phyloP scores from a whole-genome alignment of 129 eudicot species.

The Smallanthus sonchifolius region DNA sequence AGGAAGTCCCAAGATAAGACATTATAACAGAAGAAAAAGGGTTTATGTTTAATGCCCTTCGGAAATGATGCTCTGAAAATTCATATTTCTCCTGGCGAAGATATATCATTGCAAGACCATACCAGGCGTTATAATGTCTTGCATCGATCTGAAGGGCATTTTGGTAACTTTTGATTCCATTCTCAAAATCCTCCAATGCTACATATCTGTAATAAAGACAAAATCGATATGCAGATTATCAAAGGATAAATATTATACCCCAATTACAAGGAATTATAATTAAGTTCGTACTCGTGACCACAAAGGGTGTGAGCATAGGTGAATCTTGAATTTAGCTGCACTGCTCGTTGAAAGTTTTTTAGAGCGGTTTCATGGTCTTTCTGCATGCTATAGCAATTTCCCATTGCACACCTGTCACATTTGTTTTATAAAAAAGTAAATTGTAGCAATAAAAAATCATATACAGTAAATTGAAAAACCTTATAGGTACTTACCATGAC shows the following conservation, averaged over 20 bases:
- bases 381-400: slow-evolving; percentile 99
- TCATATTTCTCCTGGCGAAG: slow-evolving; percentile 96
- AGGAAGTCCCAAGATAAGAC: slow-evolving; percentile 95
- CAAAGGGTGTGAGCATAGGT: slow-evolving; percentile 99
- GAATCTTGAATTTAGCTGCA: slow-evolving; percentile 78
- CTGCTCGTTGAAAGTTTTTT: slow-evolving; percentile 91
- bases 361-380: slow-evolving; percentile 99
- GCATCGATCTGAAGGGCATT: slow-evolving; percentile 78
- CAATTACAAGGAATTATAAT: not conserved
- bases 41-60: slow-evolving; percentile 77
- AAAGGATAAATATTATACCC: not conserved
- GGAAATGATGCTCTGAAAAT: slow-evolving; percentile 96
- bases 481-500: slow-evolving; percentile 59
- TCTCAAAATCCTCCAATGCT: slow-evolving; percentile 93
- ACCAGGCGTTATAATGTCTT: slow-evolving; percentile 97
- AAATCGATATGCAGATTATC: not conserved
- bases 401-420: slow-evolving; percentile 93
- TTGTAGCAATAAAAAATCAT: not conserved
- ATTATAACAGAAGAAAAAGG: slow-evolving; percentile 89
- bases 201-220: slow-evolving; percentile 49
- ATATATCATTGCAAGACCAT: slow-evolving; percentile 97
- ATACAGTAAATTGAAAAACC: not conserved
- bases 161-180: slow-evolving; percentile 82
- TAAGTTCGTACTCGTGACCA: slow-evolving; percentile 83
- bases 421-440: not conserved